Evolutionary conservation across 176 grass and related monocot species (phyloP), one percentile per base, ranked within the genome.

Genomic region (Musa itinerans): DNA sequence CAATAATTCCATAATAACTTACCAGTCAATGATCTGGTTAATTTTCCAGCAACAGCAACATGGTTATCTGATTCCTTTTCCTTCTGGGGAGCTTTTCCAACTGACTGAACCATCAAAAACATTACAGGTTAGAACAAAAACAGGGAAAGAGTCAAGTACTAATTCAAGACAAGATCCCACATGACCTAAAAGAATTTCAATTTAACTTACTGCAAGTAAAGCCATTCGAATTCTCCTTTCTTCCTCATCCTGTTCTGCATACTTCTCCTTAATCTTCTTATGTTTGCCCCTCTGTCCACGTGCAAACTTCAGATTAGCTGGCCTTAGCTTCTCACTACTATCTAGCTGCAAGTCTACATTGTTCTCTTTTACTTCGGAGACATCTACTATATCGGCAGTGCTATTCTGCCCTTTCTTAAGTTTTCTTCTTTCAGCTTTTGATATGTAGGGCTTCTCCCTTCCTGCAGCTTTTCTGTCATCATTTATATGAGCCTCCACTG

Each of bases 181-280:
- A 67, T 24, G 67, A 22, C 53, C 0, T 27, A 51, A 67, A 50
- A 68, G 50, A 21, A 72, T 53, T 53, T 65, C 52, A 19, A 19
- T 52, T 72, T 61, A 65, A 62, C 71, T 80, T 91, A 98, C 90
- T 73, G 86, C 88, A 84, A 98, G 94, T 78, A 98, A 89, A 79
- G 94, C 84, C 90, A 98, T 98, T 50, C 90, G 86, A 51, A 98
- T 98, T 75, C 81, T 83, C 73, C 94, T 89, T 87, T 98, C 94
- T 82, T 98, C 94, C 59, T 93, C 94, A 78, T 98, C 94, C 80
- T 93, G 94, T 82, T 98, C 88, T 74, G 84, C 87, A 78, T 91
- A 98, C 65, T 98, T 93, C 80, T 93, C 94, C 82, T 98, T 98
- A 76, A 93, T 98, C 88, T 98, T 98, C 80, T 93, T 98, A 88